Base-by-base conservation (phyloP, 805 yeast species). In the Komagataella pastoris region DNA sequence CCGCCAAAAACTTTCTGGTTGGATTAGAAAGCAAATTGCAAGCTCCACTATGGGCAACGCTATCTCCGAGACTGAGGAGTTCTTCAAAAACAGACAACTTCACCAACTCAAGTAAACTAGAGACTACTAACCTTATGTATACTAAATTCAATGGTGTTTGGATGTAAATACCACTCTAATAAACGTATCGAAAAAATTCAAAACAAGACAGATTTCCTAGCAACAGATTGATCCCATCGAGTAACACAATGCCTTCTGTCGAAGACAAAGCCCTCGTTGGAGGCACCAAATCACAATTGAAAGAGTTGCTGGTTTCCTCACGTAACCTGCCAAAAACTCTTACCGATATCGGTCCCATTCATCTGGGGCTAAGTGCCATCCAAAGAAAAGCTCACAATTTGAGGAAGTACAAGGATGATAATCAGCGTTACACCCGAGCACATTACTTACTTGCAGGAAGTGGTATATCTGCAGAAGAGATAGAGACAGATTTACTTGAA, bases 361-460 rank as follows among this genome's bases (percentile, higher is more conserved):
- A 86, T 64, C 73, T 89, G 55, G 87, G 95, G 19, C 74, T 89
- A 52, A 76, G 75, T 54, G 97, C 90, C 69, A 78, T 91, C 61
- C 81, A 80, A 58, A 77, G 80, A 58, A 78, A 83, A 54, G 82
- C 91, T 0, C 72, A 71, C 51, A 76, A 72, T 48, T 69, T 83
- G 59, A 72, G 88, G 52, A 75, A 72, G 52, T 74, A 71, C 44
- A 61, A 62, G 17, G 59, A 63, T 12, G 69, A 70, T 47, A 57
- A 59, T 7, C 65, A 68, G 47, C 73, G 71, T 3, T 75, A 69
- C 59, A 83, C 88, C 2, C 83, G 81, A 59, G 93, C 87, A 1
- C 98, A 93, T 62, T 93, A 93, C 64, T 69, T 93, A 45, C 70
- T 91, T 47, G 96, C 97, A 5, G 86, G 90, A 1, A 84, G 91